A percentile compares a stretch with the other conserved stretches of the same genome.
phyloP scores from a whole-genome alignment of 1,139 yeast species.

The Hyphopichia fennica region DNA sequence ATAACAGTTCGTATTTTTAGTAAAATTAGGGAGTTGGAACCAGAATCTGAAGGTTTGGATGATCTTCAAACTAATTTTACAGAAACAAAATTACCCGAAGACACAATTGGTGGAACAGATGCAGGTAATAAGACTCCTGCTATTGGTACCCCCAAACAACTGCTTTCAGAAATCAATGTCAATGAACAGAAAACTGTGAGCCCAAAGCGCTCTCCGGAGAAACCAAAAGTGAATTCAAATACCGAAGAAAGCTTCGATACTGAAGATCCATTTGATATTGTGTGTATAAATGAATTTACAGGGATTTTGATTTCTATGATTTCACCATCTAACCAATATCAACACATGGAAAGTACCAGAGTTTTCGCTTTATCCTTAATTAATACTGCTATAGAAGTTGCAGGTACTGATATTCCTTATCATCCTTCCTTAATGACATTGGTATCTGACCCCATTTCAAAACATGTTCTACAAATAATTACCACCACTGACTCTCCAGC shows the following conservation, averaged over 20 bases:
- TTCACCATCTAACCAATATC: conserved; percentile 78
- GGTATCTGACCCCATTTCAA: conserved; percentile 77
- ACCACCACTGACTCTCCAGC: conserved; percentile 69
- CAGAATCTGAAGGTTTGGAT: conserved; percentile 33
- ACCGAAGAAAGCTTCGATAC: background rate
- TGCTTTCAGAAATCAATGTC: background rate
- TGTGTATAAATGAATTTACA: conserved; percentile 66
- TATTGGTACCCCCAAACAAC: conserved; percentile 2
- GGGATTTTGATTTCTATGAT: conserved; percentile 80
- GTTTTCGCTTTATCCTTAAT: conserved; percentile 78
- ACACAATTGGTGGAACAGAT: conserved; percentile 41
- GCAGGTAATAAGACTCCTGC: conserved; percentile 3
- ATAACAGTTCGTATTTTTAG: conserved; percentile 70
- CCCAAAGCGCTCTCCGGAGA: no score
- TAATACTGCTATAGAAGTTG: conserved; percentile 77
- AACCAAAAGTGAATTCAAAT: background rate
- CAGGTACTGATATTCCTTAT: conserved; percentile 65
- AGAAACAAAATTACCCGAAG: conserved; percentile 38
- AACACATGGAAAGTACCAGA: conserved; percentile 84
- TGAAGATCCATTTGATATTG: conserved; percentile 61
- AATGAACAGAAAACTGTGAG: background rate
- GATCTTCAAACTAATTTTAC: conserved; percentile 38
- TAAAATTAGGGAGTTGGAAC: conserved; percentile 57
- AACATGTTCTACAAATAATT: conserved; percentile 76
- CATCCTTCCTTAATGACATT: conserved; percentile 69